A percentile compares a stretch with the other conserved stretches of the same genome.
Conservation (phyloP, 202 grass and related monocot species). For the Cymbopogon flexuosus region DNA sequence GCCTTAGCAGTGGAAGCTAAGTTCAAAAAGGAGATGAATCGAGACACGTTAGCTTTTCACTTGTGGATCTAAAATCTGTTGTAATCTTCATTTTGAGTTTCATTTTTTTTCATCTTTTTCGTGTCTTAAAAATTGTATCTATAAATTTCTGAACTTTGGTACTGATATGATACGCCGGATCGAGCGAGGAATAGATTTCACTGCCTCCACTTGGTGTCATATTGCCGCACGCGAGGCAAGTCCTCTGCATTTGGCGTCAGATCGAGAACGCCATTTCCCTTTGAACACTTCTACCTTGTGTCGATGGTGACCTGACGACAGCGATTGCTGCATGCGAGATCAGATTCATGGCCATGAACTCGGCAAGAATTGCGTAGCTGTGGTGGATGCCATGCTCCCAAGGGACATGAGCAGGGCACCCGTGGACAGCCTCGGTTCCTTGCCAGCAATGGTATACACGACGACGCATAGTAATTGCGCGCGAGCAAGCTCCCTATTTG, state of each 20-base stretch:
- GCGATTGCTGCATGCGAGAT: background rate
- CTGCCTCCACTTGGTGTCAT: background rate
- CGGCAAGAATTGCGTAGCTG: background rate
- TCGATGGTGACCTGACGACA: background rate
- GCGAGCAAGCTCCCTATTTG: background rate
- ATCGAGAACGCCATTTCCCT: background rate
- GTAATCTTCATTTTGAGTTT: too few species aligned
- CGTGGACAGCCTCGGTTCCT: slow-evolving; percentile 36
- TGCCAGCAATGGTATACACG: slow-evolving; percentile 22
- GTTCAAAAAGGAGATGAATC: too few species aligned
- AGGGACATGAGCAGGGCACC: background rate
- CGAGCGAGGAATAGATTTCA: background rate
- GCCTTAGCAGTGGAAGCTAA: too few species aligned
- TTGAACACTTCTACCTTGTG: background rate
- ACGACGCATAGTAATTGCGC: background rate
- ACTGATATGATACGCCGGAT: background rate
- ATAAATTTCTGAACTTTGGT: too few species aligned
- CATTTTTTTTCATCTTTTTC: too few species aligned
- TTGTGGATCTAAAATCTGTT: too few species aligned
- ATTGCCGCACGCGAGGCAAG: background rate
- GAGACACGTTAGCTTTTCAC: too few species aligned
- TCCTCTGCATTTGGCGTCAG: slow-evolving; percentile 5
- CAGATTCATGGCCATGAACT: slow-evolving; percentile 31
- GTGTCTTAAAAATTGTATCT: too few species aligned
- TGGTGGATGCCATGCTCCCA: slow-evolving; percentile 23